phyloP scores from a whole-genome alignment of 1,284 basidiomycete genomes.

The Sanghuangporus weigelae region DNA sequence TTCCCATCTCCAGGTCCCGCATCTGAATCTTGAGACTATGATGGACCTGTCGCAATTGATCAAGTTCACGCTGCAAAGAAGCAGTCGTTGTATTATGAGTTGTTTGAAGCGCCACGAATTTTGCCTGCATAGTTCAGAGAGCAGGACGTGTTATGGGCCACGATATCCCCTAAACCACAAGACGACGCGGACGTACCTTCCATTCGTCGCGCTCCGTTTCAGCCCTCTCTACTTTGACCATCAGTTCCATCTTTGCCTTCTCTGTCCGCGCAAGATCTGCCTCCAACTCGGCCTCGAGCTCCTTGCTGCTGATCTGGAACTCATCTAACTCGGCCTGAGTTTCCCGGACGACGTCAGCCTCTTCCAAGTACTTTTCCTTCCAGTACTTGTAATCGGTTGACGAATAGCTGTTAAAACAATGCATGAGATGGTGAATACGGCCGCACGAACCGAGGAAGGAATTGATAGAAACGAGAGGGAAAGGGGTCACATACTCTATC shows the following conservation, averaged over 20 bases:
- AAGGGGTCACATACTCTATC: slow-evolving; percentile 40
- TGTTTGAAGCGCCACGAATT: slow-evolving; percentile 86
- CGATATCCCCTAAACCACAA: slow-evolving; percentile 5
- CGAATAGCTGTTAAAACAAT: slow-evolving; percentile 40
- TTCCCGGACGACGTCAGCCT: slow-evolving; percentile 79
- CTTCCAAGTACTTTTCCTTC: slow-evolving; percentile 81
- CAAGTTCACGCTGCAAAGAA: slow-evolving; percentile 85
- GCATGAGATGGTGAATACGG: background rate
- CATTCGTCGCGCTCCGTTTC: slow-evolving; percentile 85
- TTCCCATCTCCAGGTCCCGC: slow-evolving; percentile 91
- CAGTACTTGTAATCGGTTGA: slow-evolving; percentile 53
- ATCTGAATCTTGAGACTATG: slow-evolving; percentile 78
- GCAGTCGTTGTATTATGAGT: slow-evolving; percentile 84
- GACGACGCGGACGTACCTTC: slow-evolving; percentile 58
- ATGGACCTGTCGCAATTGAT: slow-evolving; percentile 74
- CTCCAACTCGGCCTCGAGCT: slow-evolving; percentile 91
- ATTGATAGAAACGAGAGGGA: slow-evolving; percentile 5
- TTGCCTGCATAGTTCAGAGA: slow-evolving; percentile 46
- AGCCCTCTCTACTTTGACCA: slow-evolving; percentile 66
- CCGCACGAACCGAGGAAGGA: slow-evolving; percentile 13
- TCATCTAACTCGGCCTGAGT: slow-evolving; percentile 87
- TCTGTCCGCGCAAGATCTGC: slow-evolving; percentile 85
- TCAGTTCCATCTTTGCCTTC: slow-evolving; percentile 78
- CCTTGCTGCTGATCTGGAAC: slow-evolving; percentile 87
- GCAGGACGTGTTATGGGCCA: background rate